These are phyloP conservation scores for Pythium folliculosum DNA, from an alignment of 352 stramenopile species.

Conservation along the genomic window DNA sequence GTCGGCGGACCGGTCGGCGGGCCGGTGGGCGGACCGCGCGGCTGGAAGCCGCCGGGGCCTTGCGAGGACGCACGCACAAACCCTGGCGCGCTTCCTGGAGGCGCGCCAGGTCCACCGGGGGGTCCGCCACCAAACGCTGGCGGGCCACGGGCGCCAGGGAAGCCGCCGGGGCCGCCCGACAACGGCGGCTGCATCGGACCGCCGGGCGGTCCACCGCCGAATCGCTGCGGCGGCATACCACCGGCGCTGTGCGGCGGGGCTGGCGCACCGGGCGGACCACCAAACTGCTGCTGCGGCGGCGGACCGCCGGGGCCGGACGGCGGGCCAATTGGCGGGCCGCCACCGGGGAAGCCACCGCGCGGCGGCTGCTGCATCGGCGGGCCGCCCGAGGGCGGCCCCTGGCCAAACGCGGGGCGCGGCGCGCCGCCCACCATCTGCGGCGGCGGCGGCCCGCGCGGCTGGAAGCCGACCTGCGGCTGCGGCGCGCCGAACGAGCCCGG, in stretches of 20 bases:
- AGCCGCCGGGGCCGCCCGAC: slow-evolving; percentile 24
- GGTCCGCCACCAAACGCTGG: slow-evolving; percentile 22
- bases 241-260: slow-evolving; percentile 11
- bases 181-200: slow-evolving; percentile 18
- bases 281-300: slow-evolving; percentile 14
- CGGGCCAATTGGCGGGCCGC: slow-evolving; percentile 8
- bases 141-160: slow-evolving; percentile 22
- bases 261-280: slow-evolving; percentile 16
- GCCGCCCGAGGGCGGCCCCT: slow-evolving; percentile 22
- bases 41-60: slow-evolving; percentile 29
- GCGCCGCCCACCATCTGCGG: slow-evolving; percentile 15
- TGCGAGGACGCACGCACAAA: slow-evolving; percentile 19
- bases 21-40: slow-evolving; percentile 30
- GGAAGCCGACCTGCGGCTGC: slow-evolving; percentile 6
- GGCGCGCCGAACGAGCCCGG: slow-evolving; percentile 10
- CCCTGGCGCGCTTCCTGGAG: slow-evolving; percentile 26
- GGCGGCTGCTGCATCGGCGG: slow-evolving; percentile 1
- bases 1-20: slow-evolving; percentile 31
- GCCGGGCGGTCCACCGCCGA: slow-evolving; percentile 15
- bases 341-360: slow-evolving; percentile 14
- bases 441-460: slow-evolving; percentile 19
- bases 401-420: slow-evolving; percentile 25
- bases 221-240: slow-evolving; percentile 24
- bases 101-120: slow-evolving; percentile 11
- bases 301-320: slow-evolving; percentile 8